These are phyloP conservation scores for Erysimum cheiri DNA, from an alignment of 441 rosid species.

Conservation along the genomic window DNA sequence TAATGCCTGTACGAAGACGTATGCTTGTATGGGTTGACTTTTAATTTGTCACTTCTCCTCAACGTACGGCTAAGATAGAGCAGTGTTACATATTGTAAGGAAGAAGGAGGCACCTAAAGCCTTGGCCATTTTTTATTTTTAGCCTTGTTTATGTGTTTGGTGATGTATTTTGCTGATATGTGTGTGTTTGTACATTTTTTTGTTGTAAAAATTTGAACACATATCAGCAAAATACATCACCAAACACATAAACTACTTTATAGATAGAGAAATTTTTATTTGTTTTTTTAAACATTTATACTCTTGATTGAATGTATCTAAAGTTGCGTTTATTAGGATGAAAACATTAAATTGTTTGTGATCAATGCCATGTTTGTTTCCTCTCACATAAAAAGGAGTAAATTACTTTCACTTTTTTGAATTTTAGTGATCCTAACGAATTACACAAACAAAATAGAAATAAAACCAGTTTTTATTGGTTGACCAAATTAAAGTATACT, in stretches of 20 bases:
- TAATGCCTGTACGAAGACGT: conserved; percentile 4
- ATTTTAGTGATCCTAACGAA: too few relatives aligned
- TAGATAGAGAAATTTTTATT: background rate
- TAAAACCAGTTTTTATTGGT: background rate
- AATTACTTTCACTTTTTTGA: background rate
- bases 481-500: background rate
- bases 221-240: too few relatives aligned
- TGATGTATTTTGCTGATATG: background rate
- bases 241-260: too few relatives aligned
- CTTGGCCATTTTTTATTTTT: background rate
- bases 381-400: background rate
- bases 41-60: background rate
- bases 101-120: background rate
- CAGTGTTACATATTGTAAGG: background rate
- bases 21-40: background rate
- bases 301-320: background rate
- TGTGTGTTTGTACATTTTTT: background rate
- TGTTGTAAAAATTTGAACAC: too few relatives aligned
- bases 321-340: background rate
- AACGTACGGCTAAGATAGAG: background rate
- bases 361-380: background rate
- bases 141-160: background rate
- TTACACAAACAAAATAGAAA: too few relatives aligned
- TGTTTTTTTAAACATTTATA: background rate
- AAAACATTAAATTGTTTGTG: background rate